Percentiles rank a stretch among this genome's conserved stretches.
Conservation (phyloP, 2,329 filamentous ascomycete species). For the Phialocephala subalpina region DNA sequence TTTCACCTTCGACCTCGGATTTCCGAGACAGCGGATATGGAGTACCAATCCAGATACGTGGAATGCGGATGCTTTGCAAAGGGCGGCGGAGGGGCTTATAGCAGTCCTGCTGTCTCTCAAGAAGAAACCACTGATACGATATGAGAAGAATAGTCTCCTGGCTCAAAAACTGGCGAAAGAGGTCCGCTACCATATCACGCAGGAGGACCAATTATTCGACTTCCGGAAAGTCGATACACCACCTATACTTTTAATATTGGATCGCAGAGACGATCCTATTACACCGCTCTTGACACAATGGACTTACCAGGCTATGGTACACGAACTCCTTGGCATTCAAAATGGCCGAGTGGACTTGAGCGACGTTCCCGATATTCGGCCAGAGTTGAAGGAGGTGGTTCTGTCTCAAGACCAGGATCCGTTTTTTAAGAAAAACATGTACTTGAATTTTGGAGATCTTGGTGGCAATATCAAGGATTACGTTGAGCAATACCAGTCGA, state of each 20-base stretch:
- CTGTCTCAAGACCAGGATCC: constrained; percentile 96
- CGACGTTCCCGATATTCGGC: constrained; percentile 82
- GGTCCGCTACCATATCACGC: constrained; percentile 89
- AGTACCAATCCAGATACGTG: constrained; percentile 82
- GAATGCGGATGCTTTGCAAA: constrained; percentile 87
- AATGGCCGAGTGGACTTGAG: constrained; percentile 94
- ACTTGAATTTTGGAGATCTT: constrained; percentile 94
- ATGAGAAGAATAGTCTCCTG: constrained; percentile 87
- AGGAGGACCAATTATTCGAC: constrained; percentile 96
- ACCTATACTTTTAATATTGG: constrained; percentile 88
- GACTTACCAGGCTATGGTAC: constrained; percentile 99
- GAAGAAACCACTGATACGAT: constrained; percentile 95
- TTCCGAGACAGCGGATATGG: constrained; percentile 82
- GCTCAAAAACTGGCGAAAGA: constrained; percentile 94
- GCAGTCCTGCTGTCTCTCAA: constrained; percentile 88
- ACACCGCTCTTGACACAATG: constrained; percentile 95
- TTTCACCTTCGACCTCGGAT: constrained; percentile 79
- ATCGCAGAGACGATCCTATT: constrained; percentile 92
- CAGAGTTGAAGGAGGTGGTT: constrained; percentile 92
- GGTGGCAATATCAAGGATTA: constrained; percentile 98
- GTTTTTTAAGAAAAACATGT: constrained; percentile 99
- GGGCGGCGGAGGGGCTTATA: constrained; percentile 86
- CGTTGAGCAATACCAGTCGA: constrained; percentile 96
- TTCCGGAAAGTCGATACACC: constrained; percentile 95
- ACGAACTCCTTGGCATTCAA: constrained; percentile 90